A percentile compares a stretch with the other conserved stretches of the same genome.
phyloP scores from a whole-genome alignment of 306 rosid species.

The Prunus davidiana region DNA sequence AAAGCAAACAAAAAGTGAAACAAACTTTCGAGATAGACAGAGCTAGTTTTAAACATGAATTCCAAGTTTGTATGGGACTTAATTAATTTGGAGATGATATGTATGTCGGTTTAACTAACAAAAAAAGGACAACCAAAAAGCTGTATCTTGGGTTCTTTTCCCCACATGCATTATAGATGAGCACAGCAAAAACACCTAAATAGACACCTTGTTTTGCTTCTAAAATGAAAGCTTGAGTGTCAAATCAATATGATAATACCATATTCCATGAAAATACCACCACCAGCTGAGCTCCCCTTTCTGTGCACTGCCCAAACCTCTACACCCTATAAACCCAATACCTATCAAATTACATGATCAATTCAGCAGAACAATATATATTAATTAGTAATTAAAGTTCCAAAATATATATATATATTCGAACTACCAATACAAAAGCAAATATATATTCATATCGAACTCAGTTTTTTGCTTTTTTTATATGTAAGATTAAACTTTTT shows the following conservation, averaged over 20 bases:
- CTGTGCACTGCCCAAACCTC: slow-evolving; percentile 73
- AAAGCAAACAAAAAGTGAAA: not conserved
- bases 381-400: too few relatives aligned
- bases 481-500: too few relatives aligned
- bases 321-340: slow-evolving; percentile 34
- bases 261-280: slow-evolving; percentile 63
- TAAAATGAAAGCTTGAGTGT: slow-evolving; percentile 72
- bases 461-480: too few relatives aligned
- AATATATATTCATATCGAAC: too few relatives aligned
- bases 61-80: not conserved
- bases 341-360: not conserved
- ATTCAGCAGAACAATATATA: too few relatives aligned
- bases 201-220: slow-evolving; percentile 11
- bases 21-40: not conserved
- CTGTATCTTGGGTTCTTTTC: not conserved
- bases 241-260: slow-evolving; percentile 11
- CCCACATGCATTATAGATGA: not conserved
- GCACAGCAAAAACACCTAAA: not conserved
- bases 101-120: not conserved
- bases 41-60: not conserved
- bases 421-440: not conserved
- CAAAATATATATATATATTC: too few relatives aligned
- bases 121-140: not conserved
- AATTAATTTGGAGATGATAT: not conserved
- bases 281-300: slow-evolving; percentile 38